A percentile compares a stretch with the other conserved stretches of the same genome.
Conservation (phyloP, 257 asterid species). For the Haberlea rhodopensis region DNA sequence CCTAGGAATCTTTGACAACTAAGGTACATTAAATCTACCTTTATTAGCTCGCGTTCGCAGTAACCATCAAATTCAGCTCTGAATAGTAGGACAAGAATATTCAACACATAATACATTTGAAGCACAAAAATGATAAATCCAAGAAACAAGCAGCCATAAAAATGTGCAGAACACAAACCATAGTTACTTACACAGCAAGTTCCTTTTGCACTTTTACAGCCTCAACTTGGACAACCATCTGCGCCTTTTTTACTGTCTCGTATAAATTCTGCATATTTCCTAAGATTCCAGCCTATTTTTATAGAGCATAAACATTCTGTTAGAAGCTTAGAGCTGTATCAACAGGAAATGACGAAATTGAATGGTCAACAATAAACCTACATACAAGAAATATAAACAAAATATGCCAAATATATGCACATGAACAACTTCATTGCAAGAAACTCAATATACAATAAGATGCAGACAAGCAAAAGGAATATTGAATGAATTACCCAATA, state of each 20-base stretch:
- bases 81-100: slow-evolving; percentile 23
- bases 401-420: neutral
- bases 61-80: slow-evolving; percentile 82
- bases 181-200: slow-evolving; percentile 51
- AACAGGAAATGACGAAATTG: slow-evolving; percentile 23
- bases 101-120: slow-evolving; percentile 2
- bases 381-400: slow-evolving; percentile 10
- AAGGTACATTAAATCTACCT: slow-evolving; percentile 34
- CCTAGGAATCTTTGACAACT: neutral
- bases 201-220: slow-evolving; percentile 71
- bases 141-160: slow-evolving; percentile 8
- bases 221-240: slow-evolving; percentile 77
- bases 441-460: neutral
- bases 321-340: slow-evolving; percentile 9
- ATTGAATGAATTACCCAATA: neutral
- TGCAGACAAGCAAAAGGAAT: neutral
- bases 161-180: slow-evolving; percentile 1
- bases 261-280: slow-evolving; percentile 70
- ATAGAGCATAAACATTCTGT: neutral
- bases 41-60: slow-evolving; percentile 76
- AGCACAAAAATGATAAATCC: slow-evolving; percentile 1
- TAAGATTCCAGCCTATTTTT: slow-evolving; percentile 54
- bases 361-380: neutral
- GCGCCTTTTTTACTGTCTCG: slow-evolving; percentile 73
- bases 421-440: slow-evolving; percentile 1